Percentiles rank a stretch among this genome's conserved stretches.
Evolutionary conservation across 2,329 filamentous ascomycete species (phyloP).

Genomic region (Aspergillus sp.): DNA sequence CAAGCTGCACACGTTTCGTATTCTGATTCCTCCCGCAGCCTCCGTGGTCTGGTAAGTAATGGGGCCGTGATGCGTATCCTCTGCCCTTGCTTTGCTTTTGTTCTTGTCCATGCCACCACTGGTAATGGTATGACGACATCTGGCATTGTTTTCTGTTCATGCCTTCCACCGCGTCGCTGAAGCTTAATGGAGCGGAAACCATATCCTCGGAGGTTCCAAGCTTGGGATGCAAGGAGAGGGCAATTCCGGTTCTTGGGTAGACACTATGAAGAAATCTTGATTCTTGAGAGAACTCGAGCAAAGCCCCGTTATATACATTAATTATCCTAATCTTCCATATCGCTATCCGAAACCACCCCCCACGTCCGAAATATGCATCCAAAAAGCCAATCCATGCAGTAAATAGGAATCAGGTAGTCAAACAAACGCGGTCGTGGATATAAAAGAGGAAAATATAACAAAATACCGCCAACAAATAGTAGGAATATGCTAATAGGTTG

Average conservation of each 20-base stretch:
- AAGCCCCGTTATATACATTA: neutral
- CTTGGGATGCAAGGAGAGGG: neutral
- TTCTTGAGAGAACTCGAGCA: no score
- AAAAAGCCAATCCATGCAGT: neutral
- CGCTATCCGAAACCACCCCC: neutral
- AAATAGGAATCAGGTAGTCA: conserved; percentile 1
- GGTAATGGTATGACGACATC: neutral
- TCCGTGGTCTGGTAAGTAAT: no score
- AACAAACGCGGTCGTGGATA: neutral
- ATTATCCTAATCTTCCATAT: neutral
- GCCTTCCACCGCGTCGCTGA: neutral
- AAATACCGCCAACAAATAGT: neutral
- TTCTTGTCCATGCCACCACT: neutral
- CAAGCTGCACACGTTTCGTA: neutral
- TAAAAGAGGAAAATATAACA: neutral
- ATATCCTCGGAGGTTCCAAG: neutral
- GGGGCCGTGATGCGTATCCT: no score
- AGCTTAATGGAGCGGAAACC: neutral
- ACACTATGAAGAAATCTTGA: no score
- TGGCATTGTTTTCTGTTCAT: neutral
- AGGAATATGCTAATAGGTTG: neutral
- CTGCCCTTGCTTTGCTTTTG: neutral
- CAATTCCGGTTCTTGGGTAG: neutral
- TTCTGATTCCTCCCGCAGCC: neutral
- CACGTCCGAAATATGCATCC: neutral